Evolutionary conservation across 2,329 filamentous ascomycete species (phyloP), one percentile per base, ranked within the genome.

Genomic region (Calonectria multiphialidica): DNA sequence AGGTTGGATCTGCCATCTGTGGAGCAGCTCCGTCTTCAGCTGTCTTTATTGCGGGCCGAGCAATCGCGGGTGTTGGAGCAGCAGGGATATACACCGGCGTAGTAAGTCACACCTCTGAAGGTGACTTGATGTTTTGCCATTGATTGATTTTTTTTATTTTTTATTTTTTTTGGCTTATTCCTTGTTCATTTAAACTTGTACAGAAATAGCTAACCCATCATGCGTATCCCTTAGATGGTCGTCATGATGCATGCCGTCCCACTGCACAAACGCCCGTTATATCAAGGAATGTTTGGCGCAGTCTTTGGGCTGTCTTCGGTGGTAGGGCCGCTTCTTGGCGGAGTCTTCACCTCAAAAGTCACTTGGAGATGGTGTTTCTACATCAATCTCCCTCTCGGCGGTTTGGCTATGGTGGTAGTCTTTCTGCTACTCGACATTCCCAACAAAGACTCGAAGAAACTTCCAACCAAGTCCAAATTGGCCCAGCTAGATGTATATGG

Each of bases 401-500:
- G 74, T 3, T 65, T 83, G 9, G 79, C 81, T 9, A 63, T 77
- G 16, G 21, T 78, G 37, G 79, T 81, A n/a, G 75, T 82, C 42
- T 40, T 75, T 23, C 63, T 81, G 40, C 72, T 78, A 28, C 69
- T 81, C 37, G 61, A 75, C 4, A 64, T 77, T 13, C 68, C 74
- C 10, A 45, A 72, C 2, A 59, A 57, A 50, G 68, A 66, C 28
- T 73, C 72, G 44, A 72, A 45, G 23, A 70, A 81, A 18, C n/a
- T 66, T 9, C 73, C 79, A 1, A 47, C 84, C 10, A 80, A 79
- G 73, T 78, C 84, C 55, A 87, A 88, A 64, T 73, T 89, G 57
- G 82, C 83, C 73, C 86, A 87, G 1, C 80, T 91, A 35, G 89
- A 91, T 71, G 86, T 88, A 0, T 77, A 89, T 6, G 90, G 90